Conservation (phyloP, 495 filamentous ascomycete genomes). For the Elasticomyces elasticus region DNA sequence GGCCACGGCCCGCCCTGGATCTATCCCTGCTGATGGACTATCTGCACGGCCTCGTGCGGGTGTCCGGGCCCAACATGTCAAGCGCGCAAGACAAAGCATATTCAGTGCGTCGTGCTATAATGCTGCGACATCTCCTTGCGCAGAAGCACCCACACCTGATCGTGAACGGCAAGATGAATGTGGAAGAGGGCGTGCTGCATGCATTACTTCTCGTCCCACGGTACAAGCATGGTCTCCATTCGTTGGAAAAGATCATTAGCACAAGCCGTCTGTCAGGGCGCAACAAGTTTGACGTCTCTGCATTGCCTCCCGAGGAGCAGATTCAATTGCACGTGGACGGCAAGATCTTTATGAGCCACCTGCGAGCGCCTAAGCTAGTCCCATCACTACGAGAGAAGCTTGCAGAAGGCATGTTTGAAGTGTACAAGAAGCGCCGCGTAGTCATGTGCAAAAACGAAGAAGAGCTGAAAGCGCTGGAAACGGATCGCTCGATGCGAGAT, state of each 20-base stretch:
- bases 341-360: conserved; percentile 21
- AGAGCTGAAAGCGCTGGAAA: conserved; percentile 7
- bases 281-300: conserved; percentile 21
- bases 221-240: conserved; percentile 20
- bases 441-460: conserved; percentile 14
- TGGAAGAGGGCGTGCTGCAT: conserved; percentile 22
- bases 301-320: conserved; percentile 23
- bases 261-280: conserved; percentile 19
- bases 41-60: conserved; percentile 12
- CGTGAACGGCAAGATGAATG: conserved; percentile 14
- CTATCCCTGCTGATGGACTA: conserved; percentile 9
- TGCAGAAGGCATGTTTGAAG: conserved; percentile 18
- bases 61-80: conserved; percentile 7
- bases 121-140: conserved; percentile 18
- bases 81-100: conserved; percentile 13
- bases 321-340: conserved; percentile 20
- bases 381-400: conserved; percentile 20
- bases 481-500: conserved; percentile 17
- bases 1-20: not conserved
- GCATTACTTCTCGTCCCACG: conserved; percentile 20
- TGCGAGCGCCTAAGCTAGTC: conserved; percentile 18
- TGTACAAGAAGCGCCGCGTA: conserved; percentile 16
- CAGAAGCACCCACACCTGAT: conserved; percentile 15
- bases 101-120: conserved; percentile 17
- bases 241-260: conserved; percentile 21